Evolutionary conservation across 169 alveolate genomes (phyloP), one percentile per base, ranked within the genome.

Genomic region (Plasmodium blacklocki): DNA sequence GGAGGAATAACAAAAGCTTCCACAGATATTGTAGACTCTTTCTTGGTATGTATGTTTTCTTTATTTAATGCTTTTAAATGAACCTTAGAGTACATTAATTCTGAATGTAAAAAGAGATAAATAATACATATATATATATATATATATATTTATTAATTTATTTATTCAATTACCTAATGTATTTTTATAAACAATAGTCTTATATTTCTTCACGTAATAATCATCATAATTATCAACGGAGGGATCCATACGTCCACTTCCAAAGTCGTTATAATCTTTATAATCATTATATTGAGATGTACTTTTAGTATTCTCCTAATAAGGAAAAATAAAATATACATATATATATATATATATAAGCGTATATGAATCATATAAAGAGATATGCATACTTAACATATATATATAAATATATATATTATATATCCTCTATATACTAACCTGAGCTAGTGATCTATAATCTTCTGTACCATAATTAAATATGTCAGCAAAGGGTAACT

Each of bases 1-100:
- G 96, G 96, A 11, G 96, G 96, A 11, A 94, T 71, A 2, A 94
- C 93, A 63, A 88, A 92, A 74, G 93, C 93, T 71, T 94, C 95
- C 14, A 94, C 67, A 14, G 95, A 85, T 39, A 94, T 88, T 0
- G 95, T 72, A 11, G 96, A 93, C 59, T 94, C 89, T 67, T 49
- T 74, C 29, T 70, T 86, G 43, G 86, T 86, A 39, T 86, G 92
- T 47, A 59, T 39, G 45, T 73, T 70, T 32, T 73, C 92, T 32
- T 60, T 73, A 32, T 86, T 86, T 64, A 86, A 47, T n/a, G 76
- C 49, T 86, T 86, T 86, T 58, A 86, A 45, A 45, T 71, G 88
- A 5, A 73, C 60, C 32, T 43, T 73, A 15, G 92, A 86, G 66
- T 86, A 86, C 92, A 86, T 86, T 64, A 86, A 29, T 12, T 72